Base-by-base conservation (phyloP, 1,284 basidiomycete species). In the Crucibulum cyathiforme region DNA sequence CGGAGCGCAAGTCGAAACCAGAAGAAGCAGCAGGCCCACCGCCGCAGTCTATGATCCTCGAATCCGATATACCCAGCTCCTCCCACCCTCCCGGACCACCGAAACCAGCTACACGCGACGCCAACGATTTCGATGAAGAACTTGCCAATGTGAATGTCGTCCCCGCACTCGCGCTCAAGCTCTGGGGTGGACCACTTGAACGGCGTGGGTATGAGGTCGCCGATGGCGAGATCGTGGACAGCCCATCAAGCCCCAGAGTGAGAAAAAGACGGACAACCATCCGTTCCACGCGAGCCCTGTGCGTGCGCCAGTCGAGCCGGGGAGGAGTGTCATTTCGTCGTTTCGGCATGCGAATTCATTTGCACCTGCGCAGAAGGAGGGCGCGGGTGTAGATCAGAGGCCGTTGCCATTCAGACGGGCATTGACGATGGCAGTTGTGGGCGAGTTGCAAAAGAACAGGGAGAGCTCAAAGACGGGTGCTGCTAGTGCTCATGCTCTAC, bases 121-220 rank as follows among this genome's bases (percentile, higher is more conserved):
- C 73, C 53, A 51, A 79, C 3, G 80, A 82, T 10, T 17, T 38
- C 9, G 55, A 56, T 7, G 55, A 56, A 13, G 86, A 87, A 63
- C 74, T 82, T 2, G 84, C 82, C 0, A 71, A 80, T 13, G 77
- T 85, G 2, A 85, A 81, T 54, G 85, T 86, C 17, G 74, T 86
- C 0, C 87, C 87, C 0, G 80, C 80, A 0, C 79, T 86, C 2
- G 88, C 87, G 6, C 78, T 89, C 24, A 83, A 86, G 58, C 79
- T 92, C 7, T 92, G 90, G 90, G 80, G 83, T 50, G 82, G 81
- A 62, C 82, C 92, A 15, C 81, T 92, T 39, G 82, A 84, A 58
- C 77, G 81, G 39, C 82, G 90, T 17, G 90, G 90, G 8, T 90
- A 87, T 70, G 82, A 85, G 59, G 73, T 90, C 49, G 74, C 81